Evolutionary conservation across 768 basidiomycete species (phyloP), one percentile per base, ranked within the genome.

Genomic region (Termitomyces sp.): DNA sequence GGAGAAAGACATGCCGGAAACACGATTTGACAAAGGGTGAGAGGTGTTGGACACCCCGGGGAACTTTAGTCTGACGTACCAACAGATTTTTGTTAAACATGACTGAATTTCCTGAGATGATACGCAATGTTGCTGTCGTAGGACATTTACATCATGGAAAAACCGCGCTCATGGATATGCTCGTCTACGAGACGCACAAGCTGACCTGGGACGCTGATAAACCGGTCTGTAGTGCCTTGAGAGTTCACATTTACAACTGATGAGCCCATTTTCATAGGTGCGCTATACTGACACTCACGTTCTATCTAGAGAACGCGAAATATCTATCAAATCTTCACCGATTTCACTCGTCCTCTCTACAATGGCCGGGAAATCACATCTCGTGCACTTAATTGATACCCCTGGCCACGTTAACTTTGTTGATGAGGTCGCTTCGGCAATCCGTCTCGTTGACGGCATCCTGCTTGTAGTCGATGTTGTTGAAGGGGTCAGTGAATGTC

Each of bases 61-160:
- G 45, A 23, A 23, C 32, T 39, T 3, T 30, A 28, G 52, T 43
- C 48, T 65, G 42, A 63, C 37, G 25, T 39, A 41, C 23, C 37
- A 57, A 6, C 66, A 98, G 96, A 16, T 99, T 94, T 72, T 73
- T 99, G 67, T 75, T 98, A 65, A 94, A 90, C 66, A 85, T 97
- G 83, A 89, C 91, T 65, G 79, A 82, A 11, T 91, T 93, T 70
- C 95, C 94, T 25, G 89, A 93, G 55, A 96, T 94, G 87, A 84
- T 98, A 67, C 85, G 97, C 51, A 98, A 98, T 70, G 90, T 99
- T 27, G 94, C 94, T 51, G 82, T 99, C 17, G 95, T 95, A 16
- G 97, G 97, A 14, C 96, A 98, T 67, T 73, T 99, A 49, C 97
- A 99, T 66, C 97, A 99, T 66, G 97, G 97, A 64, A 99, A 99